Evolutionary conservation across 352 stramenopile genomes (phyloP).

Genomic region (Pythium dissimile): DNA sequence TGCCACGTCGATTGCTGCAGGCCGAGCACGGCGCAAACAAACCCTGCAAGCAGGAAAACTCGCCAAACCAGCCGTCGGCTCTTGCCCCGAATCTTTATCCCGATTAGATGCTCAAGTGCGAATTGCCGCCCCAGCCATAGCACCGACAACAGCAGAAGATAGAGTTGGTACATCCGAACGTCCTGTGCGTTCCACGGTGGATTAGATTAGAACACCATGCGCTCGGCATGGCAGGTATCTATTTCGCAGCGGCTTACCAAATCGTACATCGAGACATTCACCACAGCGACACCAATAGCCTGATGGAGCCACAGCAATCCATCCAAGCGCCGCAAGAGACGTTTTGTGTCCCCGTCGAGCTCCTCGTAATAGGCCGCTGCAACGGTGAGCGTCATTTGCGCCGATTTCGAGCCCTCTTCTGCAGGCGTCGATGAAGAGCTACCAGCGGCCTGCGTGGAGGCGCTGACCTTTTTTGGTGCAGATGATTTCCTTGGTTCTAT

Average conservation of each 20-base stretch:
- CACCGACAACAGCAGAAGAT: constrained; percentile 22
- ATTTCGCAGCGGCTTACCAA: constrained; percentile 22
- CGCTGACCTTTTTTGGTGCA: too few species aligned
- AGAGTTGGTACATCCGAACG: constrained; percentile 27
- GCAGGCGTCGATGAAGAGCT: neutral
- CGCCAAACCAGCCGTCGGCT: neutral
- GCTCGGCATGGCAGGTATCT: too few species aligned
- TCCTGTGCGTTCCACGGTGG: constrained; percentile 20
- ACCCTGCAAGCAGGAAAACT: neutral
- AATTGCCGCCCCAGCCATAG: constrained; percentile 41
- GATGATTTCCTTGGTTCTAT: too few species aligned
- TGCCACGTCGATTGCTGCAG: neutral
- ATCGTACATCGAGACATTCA: constrained; percentile 43
- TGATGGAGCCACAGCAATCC: constrained; percentile 35
- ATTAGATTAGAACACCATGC: too few species aligned
- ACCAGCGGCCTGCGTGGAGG: too few species aligned
- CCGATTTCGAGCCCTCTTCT: neutral
- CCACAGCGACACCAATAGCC: constrained; percentile 25
- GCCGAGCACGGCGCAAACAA: neutral
- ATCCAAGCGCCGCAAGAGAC: constrained; percentile 25
- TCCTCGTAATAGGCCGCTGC: constrained; percentile 7
- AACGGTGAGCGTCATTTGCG: neutral
- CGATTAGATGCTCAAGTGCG: constrained; percentile 11
- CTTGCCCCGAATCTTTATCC: neutral
- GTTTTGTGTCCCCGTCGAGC: constrained; percentile 17